These are phyloP conservation scores for Linaria vulgaris DNA, from an alignment of 257 asterid species.

Conservation along the genomic window DNA sequence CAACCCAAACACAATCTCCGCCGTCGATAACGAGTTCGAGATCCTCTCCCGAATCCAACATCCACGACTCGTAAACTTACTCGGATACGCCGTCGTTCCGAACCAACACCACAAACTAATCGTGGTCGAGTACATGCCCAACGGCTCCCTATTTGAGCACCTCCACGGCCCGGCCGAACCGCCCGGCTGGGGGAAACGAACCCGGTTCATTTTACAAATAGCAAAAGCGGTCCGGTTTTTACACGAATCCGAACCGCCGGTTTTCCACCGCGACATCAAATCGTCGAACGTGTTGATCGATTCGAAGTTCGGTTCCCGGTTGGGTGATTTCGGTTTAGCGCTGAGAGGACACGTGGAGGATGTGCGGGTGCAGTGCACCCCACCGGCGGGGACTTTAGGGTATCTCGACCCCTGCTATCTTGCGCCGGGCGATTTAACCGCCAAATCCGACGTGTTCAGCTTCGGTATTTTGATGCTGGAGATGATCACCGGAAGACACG, in stretches of 20 bases:
- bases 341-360: conserved; percentile 84
- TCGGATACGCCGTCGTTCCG: conserved; percentile 54
- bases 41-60: conserved; percentile 60
- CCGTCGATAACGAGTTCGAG: conserved; percentile 69
- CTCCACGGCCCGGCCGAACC: conserved; percentile 60
- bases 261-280: conserved; percentile 80
- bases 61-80: conserved; percentile 64
- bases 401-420: conserved; percentile 88
- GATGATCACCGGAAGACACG: conserved; percentile 74
- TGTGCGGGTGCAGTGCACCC: conserved; percentile 57
- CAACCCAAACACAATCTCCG: background rate
- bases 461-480: conserved; percentile 74
- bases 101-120: conserved; percentile 40
- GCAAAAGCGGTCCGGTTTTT: conserved; percentile 67
- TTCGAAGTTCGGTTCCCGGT: conserved; percentile 49
- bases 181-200: conserved; percentile 64
- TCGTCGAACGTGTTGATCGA: conserved; percentile 78
- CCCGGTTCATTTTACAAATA: conserved; percentile 62
- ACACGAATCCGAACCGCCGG: conserved; percentile 69
- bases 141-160: conserved; percentile 63
- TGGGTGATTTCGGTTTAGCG: conserved; percentile 82
- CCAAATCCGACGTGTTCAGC: conserved; percentile 88
- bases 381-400: conserved; percentile 94
- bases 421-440: conserved; percentile 78
- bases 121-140: conserved; percentile 84